Base-by-base conservation (phyloP, 805 yeast genomes). In the Clavispora fructus region DNA sequence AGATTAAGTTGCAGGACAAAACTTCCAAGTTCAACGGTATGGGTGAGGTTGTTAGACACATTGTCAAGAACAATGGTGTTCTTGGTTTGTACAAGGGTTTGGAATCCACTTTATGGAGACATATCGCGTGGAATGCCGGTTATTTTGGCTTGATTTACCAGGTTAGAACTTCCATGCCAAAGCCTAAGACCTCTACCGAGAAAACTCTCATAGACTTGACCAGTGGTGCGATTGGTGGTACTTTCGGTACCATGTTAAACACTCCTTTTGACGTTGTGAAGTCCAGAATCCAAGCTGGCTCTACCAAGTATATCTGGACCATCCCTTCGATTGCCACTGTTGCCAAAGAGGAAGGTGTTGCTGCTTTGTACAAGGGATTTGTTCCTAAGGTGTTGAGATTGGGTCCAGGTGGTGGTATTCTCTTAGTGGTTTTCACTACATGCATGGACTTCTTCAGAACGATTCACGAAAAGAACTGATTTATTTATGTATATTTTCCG, bases 371-470 rank as follows among this genome's bases (percentile, higher is more conserved):
- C 71, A 92, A 91, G 73, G 99, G 99, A 35, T 92, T 94, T 79
- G 64, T 91, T 53, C 99, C 99, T 56, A 94, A 94, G 76, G 97
- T 94, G 11, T 76, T 94, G 63, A 84, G 99, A 79, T 77, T 94
- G 56, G 99, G 98, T 41, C 99, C 99, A 50, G 99, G 99, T 62
- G 99, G 99, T 67, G 99, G 99, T 75, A 90, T 94, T 56, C 74
- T 94, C 61, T 78, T 94, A 65, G 98, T 94, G 41, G 99, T 94
- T n/a, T 94, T 90, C 77, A 89, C 97, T 39, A 76, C 89, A 23
- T 82, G 91, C 53, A 90, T 91, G 95, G 97, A 91, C 65, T 88
- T 89, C 74, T 94, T 94, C 77, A 80, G 91, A 73, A 69, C 69
- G n/a, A 37, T 68, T 41, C 77, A 77, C 42, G 55, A 58, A 48